phyloP scores from a whole-genome alignment of 1,284 basidiomycete species.

The Wolfiporia cocos region DNA sequence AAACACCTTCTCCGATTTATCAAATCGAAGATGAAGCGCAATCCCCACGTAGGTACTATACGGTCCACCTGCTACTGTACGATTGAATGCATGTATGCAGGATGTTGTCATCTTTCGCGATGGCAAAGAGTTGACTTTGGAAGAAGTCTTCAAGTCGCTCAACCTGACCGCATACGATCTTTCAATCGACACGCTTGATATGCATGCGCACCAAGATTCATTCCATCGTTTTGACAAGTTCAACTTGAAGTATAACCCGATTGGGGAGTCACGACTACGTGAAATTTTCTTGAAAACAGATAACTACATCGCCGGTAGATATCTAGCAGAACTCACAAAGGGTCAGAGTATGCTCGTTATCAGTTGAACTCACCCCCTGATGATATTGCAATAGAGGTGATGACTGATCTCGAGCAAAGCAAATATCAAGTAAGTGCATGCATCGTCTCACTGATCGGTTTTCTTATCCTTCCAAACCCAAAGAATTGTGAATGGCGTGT shows the following conservation, averaged over 20 bases:
- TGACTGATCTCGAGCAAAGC: slow-evolving; percentile 94
- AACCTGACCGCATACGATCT: slow-evolving; percentile 96
- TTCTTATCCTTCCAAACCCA: neutral
- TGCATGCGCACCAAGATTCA: slow-evolving; percentile 97
- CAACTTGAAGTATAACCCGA: slow-evolving; percentile 90
- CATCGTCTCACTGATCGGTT: no score
- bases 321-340: slow-evolving; percentile 92
- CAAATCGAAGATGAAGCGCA: slow-evolving; percentile 93
- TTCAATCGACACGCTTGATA: slow-evolving; percentile 98
- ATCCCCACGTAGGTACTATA: slow-evolving; percentile 50
- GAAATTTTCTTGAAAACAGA: slow-evolving; percentile 99
- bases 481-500: slow-evolving; percentile 95
- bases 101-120: slow-evolving; percentile 97
- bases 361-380: no score
- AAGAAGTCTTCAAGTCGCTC: slow-evolving; percentile 93
- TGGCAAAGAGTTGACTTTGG: slow-evolving; percentile 82
- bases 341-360: slow-evolving; percentile 51
- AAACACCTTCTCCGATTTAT: slow-evolving; percentile 99
- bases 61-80: no score
- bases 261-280: slow-evolving; percentile 90
- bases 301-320: slow-evolving; percentile 88
- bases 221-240: slow-evolving; percentile 99
- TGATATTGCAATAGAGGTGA: slow-evolving; percentile 85
- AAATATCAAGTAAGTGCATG: slow-evolving; percentile 81
- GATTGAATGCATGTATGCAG: slow-evolving; percentile 42